Base-by-base conservation (phyloP, 345 rosid species). In the Rhizophora apiculata region DNA sequence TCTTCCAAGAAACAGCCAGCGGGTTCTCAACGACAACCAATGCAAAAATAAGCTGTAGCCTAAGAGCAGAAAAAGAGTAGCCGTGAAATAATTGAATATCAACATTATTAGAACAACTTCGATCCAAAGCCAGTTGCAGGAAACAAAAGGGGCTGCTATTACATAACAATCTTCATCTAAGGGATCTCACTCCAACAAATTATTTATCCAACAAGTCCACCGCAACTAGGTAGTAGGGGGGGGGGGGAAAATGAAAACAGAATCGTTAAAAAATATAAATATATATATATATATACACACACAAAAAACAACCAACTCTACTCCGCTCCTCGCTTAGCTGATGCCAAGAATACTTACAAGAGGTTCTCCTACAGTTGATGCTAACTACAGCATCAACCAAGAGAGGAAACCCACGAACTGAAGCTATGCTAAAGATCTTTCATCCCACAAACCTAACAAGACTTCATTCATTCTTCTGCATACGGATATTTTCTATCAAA, bases 191-290 rank as follows among this genome's bases (percentile, higher is more conserved):
- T 62, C 74, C 79, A 71, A 79, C 83, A 80, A 51, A 52, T 88
- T 88, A 88, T 88, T 86, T 88, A 86, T 86, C 82, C 63, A 82
- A 82, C 90, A 83, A 77, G 77, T 60, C 66, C 76, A 63, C 9
- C 37, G 1, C 8, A 7, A 2, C 2, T 5, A 36, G 8, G 63
- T 43, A 58, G 71, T 64, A 4, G 32, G 21, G 70, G 51, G 6
- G 32, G 21, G 70, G 51, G 30, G 43, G 53, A 13, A 29, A 32
- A 51, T 13, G 36, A 63, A 19, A 51, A 32, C 58, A 60, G 72
- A 74, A 61, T 46, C 57, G 24, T 27, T 19, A 43, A 20, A 24
- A 43, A 22, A 68, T 57, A 8, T 31, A 34, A 34, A 34, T 1
- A 34, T 6, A 6, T 5, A 34, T 7, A 34, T 31, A 31, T 24